Evolutionary conservation across 1,284 basidiomycete genomes (phyloP).

Genomic region (Cryptococcus sp.): DNA sequence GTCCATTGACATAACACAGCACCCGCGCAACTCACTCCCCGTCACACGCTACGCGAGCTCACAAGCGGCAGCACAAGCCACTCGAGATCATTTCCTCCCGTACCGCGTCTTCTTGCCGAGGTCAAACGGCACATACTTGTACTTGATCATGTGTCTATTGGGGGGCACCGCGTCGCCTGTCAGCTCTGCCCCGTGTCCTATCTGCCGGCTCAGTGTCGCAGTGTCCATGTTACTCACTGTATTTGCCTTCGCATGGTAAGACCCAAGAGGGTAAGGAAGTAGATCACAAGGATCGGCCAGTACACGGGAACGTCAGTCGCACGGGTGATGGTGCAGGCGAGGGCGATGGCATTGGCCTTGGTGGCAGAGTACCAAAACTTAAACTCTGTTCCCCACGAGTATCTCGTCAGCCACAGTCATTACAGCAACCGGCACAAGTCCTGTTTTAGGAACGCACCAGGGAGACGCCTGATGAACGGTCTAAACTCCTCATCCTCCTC

Average conservation of each 20-base stretch:
- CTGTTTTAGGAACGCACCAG: slow-evolving; percentile 69
- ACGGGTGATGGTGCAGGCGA: slow-evolving; percentile 74
- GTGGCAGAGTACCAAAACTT: slow-evolving; percentile 81
- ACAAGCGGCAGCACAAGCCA: not conserved
- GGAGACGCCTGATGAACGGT: slow-evolving; percentile 92
- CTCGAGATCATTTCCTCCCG: slow-evolving; percentile 36
- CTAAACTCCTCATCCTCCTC: slow-evolving; percentile 77
- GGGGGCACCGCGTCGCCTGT: not conserved
- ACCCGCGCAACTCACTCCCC: not conserved
- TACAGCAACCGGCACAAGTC: too few species aligned
- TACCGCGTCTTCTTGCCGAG: slow-evolving; percentile 48
- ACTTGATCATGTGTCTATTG: slow-evolving; percentile 98
- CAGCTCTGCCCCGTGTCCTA: not conserved
- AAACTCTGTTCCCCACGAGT: slow-evolving; percentile 23
- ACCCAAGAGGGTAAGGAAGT: slow-evolving; percentile 82
- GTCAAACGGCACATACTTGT: slow-evolving; percentile 65
- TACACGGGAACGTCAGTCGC: slow-evolving; percentile 93
- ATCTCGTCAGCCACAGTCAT: not conserved
- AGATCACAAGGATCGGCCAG: slow-evolving; percentile 94
- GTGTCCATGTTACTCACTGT: slow-evolving; percentile 56
- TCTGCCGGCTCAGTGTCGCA: not conserved
- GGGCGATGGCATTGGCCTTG: slow-evolving; percentile 75
- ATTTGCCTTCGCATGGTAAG: slow-evolving; percentile 91
- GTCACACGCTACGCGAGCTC: not conserved
- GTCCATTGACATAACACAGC: not conserved